Conservation (phyloP, 768 basidiomycete species). For the Termitomyces sp. region DNA sequence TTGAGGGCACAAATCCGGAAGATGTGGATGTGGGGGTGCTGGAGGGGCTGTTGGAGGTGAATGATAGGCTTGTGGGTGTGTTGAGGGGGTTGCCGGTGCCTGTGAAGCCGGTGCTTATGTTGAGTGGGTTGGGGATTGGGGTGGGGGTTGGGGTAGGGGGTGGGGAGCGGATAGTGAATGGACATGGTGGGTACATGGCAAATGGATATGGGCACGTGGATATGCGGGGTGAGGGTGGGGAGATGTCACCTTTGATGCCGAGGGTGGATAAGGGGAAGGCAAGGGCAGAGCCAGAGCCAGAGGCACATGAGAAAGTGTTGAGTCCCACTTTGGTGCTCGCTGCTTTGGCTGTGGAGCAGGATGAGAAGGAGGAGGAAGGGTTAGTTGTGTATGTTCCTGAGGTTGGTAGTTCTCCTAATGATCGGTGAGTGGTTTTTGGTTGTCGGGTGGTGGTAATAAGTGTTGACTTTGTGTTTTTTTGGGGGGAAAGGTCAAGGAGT, state of each 20-base stretch:
- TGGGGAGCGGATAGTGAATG: not conserved
- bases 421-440: constrained; percentile 40
- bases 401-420: constrained; percentile 36
- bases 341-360: constrained; percentile 42
- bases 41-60: constrained; percentile 65
- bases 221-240: constrained; percentile 26
- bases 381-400: constrained; percentile 28
- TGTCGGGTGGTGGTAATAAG: not conserved
- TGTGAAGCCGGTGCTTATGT: constrained; percentile 33
- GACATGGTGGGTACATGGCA: constrained; percentile 1
- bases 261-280: constrained; percentile 78
- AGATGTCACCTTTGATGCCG: constrained; percentile 48
- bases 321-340: constrained; percentile 55
- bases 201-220: constrained; percentile 7
- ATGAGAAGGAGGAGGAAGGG: constrained; percentile 34
- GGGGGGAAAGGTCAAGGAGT: constrained; percentile 64
- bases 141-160: constrained; percentile 4
- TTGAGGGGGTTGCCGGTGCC: constrained; percentile 46
- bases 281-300: constrained; percentile 63
- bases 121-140: constrained; percentile 44
- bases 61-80: constrained; percentile 63
- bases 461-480: not conserved
- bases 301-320: constrained; percentile 67
- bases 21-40: constrained; percentile 58
- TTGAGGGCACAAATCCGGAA: constrained; percentile 54